phyloP scores from a whole-genome alignment of 139 green algal genomes.

The Microglena sp. region DNA sequence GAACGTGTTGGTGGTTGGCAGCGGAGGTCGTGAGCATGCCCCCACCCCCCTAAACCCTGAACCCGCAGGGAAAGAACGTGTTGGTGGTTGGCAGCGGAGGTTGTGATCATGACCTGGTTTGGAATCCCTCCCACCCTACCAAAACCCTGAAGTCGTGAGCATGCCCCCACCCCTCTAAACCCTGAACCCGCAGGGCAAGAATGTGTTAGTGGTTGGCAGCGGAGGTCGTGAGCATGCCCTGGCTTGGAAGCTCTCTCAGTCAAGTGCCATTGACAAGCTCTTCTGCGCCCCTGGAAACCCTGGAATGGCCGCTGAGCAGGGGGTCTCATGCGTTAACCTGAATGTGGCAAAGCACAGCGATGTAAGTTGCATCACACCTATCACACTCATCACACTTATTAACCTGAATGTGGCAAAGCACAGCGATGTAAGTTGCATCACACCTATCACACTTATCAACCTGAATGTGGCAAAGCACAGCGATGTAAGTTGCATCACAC shows the following conservation, averaged over 20 bases:
- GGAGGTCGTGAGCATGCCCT: conserved; percentile 86
- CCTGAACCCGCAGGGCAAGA: conserved; percentile 51
- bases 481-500: no score
- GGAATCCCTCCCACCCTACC: conserved; percentile 79
- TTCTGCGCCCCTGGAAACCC: conserved; percentile 61
- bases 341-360: conserved; percentile 5
- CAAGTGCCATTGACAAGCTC: conserved; percentile 40
- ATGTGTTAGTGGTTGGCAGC: conserved; percentile 76
- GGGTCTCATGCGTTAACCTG: background rate
- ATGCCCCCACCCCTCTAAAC: no score
- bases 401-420: no score
- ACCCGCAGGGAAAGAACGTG: conserved; percentile 62
- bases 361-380: no score
- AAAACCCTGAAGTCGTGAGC: conserved; percentile 84
- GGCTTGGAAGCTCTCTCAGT: conserved; percentile 76
- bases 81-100: conserved; percentile 78
- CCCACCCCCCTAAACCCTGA: no score
- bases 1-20: conserved; percentile 83
- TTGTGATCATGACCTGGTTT: conserved; percentile 82
- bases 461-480: no score
- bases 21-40: conserved; percentile 81
- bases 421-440: no score
- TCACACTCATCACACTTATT: no score
- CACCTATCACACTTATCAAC: no score
- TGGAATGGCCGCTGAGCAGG: conserved; percentile 1